Evolutionary conservation across 768 basidiomycete species (phyloP).

Genomic region (Hydnomerulius pinastri): DNA sequence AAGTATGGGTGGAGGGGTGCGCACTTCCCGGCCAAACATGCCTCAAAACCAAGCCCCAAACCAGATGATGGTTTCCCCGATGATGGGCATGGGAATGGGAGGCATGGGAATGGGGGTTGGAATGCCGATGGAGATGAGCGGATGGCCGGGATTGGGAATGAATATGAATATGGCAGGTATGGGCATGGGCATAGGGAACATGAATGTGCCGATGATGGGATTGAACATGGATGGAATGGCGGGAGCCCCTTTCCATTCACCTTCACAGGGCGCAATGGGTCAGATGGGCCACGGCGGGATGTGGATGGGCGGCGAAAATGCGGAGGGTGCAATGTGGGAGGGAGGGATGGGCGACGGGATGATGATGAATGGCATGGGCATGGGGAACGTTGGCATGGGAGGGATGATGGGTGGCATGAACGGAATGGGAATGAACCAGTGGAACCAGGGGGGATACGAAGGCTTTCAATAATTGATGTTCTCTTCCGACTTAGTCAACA

Average conservation of each 20-base stretch:
- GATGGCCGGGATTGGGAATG: conserved; percentile 38
- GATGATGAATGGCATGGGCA: conserved; percentile 41
- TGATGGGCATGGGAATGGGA: conserved; percentile 45
- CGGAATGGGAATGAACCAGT: conserved; percentile 43
- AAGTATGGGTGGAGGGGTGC: conserved; percentile 12
- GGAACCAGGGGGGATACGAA: conserved; percentile 37
- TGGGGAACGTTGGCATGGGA: conserved; percentile 37
- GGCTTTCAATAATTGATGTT: conserved; percentile 32
- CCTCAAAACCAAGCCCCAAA: conserved; percentile 22
- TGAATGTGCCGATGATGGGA: conserved; percentile 43
- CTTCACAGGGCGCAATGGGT: conserved; percentile 21
- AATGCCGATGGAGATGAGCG: conserved; percentile 36
- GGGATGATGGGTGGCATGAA: conserved; percentile 35
- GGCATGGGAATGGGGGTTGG: conserved; percentile 41
- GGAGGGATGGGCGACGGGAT: conserved; percentile 44
- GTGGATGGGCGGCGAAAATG: conserved; percentile 37
- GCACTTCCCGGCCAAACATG: conserved; percentile 17
- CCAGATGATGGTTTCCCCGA: conserved; percentile 37
- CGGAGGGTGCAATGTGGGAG: conserved; percentile 39
- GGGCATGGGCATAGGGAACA: conserved; percentile 42
- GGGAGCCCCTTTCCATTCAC: conserved; percentile 25
- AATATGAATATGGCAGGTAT: conserved; percentile 41
- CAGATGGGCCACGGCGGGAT: conserved; percentile 27
- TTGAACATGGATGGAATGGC: conserved; percentile 40
- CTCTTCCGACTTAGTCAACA: too few species aligned